Base-by-base conservation (phyloP, 108 stramenopile genomes). In the Cylindrotheca fusiformis region DNA sequence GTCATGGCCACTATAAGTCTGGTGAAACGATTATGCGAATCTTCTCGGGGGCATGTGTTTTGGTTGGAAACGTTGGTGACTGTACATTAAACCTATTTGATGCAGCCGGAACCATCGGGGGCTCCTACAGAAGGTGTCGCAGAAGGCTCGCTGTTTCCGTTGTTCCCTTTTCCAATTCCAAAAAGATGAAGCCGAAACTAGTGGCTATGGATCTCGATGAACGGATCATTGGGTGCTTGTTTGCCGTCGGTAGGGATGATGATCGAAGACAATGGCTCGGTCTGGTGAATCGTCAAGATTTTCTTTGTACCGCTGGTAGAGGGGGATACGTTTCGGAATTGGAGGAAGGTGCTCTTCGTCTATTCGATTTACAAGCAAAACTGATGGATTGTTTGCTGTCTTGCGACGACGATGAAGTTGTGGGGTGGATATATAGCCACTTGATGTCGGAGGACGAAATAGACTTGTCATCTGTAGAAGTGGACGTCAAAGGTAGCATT, bases 71-170 rank as follows among this genome's bases (percentile, higher is more conserved):
- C 54, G 22, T 44, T 21, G 52, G 54, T 12, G 79, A 80, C 44
- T 80, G 79, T 32, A 66, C 76, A 0, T 25, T 84, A 6, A 71
- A 74, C 23, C 58, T 84, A 3, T 84, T 77, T 60, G 66, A 84
- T 24, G 33, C 31, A 46, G 63, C 56, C 6, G 57, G 52, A 19
- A 52, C 31, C 0, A 57, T 25, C 19, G 52, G 48, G 17, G 32
- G 32, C 10, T 46, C 18, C 4, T 58, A 64, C 18, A 44, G 55
- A 46, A 23, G 65, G 55, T 80, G 79, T 53, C 68, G 68, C 26
- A 71, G 73, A 41, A 4, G 63, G 41, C 48, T 75, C 5, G 67
- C 68, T n/a, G 58, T 65, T 0, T 41, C 48, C 8, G 65, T 75
- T 1, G 78, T 74, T 47, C 83, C 83, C 4, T 74, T 72, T 54